A percentile compares a stretch with the other conserved stretches of the same genome.
Conservation (phyloP, 441 rosid genomes). For the Syzygium malaccense region DNA sequence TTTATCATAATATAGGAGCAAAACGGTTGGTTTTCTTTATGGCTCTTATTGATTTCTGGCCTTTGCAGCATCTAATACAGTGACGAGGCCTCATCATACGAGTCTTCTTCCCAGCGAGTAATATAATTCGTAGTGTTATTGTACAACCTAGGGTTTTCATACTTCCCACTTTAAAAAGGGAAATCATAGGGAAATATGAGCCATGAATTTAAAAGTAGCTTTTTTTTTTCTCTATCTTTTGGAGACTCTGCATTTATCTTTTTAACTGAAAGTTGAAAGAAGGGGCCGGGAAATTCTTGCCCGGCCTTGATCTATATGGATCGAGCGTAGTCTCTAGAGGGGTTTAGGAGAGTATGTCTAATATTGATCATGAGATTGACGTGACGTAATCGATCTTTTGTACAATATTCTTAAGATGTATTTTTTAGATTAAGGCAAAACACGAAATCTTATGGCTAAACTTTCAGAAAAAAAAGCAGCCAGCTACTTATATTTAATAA, state of each 20-base stretch:
- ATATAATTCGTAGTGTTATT: neutral
- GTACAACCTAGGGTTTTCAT: neutral
- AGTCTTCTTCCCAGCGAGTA: neutral
- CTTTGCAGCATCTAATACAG: neutral
- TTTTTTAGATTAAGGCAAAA: neutral
- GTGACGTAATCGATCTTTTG: neutral
- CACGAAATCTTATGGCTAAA: neutral
- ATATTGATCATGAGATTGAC: neutral
- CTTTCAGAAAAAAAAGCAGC: neutral
- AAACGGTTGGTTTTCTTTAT: neutral
- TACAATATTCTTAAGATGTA: neutral
- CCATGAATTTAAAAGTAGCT: neutral
- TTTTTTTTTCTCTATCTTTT: neutral
- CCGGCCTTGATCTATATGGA: neutral
- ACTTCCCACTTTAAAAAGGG: neutral
- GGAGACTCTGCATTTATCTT: neutral
- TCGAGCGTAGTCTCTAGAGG: neutral
- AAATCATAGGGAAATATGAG: neutral
- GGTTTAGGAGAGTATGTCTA: neutral
- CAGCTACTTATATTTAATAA: neutral
- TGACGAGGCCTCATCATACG: neutral
- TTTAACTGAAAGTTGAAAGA: neutral
- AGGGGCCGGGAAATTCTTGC: neutral
- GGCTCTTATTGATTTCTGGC: neutral
- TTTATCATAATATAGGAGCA: neutral